Conservation (phyloP, 2,329 filamentous ascomycete genomes). For the Fusarium pseudoanthophilum region DNA sequence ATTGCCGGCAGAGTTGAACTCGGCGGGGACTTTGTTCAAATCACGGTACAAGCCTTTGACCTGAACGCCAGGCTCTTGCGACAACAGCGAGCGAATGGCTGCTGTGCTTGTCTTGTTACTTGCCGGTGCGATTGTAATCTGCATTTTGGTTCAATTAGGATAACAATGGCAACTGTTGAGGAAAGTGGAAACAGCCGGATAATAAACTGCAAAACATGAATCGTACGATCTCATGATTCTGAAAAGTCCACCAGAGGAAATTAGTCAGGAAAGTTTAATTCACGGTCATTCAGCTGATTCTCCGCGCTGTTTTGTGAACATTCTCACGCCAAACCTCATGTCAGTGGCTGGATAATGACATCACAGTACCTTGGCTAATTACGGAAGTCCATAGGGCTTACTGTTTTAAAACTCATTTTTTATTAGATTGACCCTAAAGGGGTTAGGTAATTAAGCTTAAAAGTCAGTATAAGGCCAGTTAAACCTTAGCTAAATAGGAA, state of each 20-base stretch:
- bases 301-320: neutral
- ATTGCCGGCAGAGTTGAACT: slow-evolving; percentile 40
- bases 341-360: neutral
- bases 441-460: no score
- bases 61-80: neutral
- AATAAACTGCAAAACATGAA: rapidly evolving
- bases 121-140: slow-evolving; percentile 46
- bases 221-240: no score
- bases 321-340: neutral
- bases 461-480: no score
- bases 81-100: slow-evolving; percentile 46
- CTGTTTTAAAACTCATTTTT: no score
- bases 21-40: slow-evolving; percentile 41
- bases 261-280: neutral
- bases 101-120: slow-evolving; percentile 47
- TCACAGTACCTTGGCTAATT: no score
- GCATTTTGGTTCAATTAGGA: neutral
- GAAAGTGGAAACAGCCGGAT: rapidly evolving
- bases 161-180: rapidly evolving
- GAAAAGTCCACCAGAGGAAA: no score
- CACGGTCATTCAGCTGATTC: neutral
- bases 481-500: no score
- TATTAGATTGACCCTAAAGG: no score
- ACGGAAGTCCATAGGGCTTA: no score
- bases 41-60: slow-evolving; percentile 48